Base-by-base conservation (phyloP, 179 eudicot genomes). In the Patellifolia procumbens region DNA sequence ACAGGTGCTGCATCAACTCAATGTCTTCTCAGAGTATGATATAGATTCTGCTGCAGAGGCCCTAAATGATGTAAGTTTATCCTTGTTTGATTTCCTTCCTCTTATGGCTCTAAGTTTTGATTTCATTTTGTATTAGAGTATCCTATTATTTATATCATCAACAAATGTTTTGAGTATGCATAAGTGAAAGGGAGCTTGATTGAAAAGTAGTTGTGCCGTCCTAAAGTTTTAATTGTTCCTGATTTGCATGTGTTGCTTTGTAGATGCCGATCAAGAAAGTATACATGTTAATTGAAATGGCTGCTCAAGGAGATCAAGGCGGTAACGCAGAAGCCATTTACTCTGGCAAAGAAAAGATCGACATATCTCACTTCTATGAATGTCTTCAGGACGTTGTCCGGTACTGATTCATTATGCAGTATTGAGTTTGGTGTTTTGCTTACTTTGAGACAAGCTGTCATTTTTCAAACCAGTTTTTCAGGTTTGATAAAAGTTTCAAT, bases 231-330 rank as follows among this genome's bases (percentile, higher is more conserved):
- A 12, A 7, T 43, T 31, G 45, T 73, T 12, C 11, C 63, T 32
- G n/a, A 65, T 51, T 39, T 17, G 10, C 12, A 51, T 37, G 26
- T 39, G 58, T 68, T 67, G 53, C 42, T 51, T 60, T 69, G 63
- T 84, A 94, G 98, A 91, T 94, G 87, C 91, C 98, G 49, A 85
- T 94, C 85, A 94, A 94, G 89, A 92, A 88, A 89, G 69, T 94
- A 10, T 91, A 91, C 85, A 92, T 92, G 97, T 81, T 94, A n/a
- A 80, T 92, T 56, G 98, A 92, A 81, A 94, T 94, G 98, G 97
- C 97, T 61, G 98, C 98, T 73, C 98, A 94, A 86, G 97, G 98
- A 65, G 97, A 88, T 80, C 82, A 87, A 29, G 98, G 98, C 29
- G 97, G 97, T 60, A 84, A 80, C 77, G 94, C 98, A 16, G 97